phyloP scores from a whole-genome alignment of 2,329 filamentous ascomycete species.

The Leptographium wingfieldii region DNA sequence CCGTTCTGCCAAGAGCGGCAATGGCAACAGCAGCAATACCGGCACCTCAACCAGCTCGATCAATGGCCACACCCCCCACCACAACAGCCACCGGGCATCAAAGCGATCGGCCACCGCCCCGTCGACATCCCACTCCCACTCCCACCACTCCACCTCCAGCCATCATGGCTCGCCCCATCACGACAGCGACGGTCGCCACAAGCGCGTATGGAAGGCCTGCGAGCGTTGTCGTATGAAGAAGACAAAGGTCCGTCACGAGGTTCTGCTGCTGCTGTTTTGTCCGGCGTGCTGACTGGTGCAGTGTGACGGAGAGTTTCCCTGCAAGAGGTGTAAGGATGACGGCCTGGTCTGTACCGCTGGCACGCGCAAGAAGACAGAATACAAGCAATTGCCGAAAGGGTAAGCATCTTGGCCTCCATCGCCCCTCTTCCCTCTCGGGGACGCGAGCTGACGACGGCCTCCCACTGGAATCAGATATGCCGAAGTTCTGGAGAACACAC shows the following conservation, averaged over 20 bases:
- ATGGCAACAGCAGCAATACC: constrained; percentile 9
- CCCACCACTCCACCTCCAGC: constrained; percentile 12
- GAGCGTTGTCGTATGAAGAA: constrained; percentile 58
- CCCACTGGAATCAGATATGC: constrained; percentile 34
- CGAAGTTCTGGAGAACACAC: constrained; percentile 52
- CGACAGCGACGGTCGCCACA: constrained; percentile 41
- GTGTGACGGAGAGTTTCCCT: constrained; percentile 55
- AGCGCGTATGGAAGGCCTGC: constrained; percentile 55
- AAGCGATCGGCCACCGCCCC: constrained; percentile 28
- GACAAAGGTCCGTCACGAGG: constrained; percentile 39
- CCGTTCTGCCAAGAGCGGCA: constrained; percentile 13
- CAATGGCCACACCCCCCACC: constrained; percentile 8
- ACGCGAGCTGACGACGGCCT: not conserved
- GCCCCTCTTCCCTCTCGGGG: no score
- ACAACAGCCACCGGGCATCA: constrained; percentile 29
- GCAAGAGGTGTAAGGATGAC: constrained; percentile 54
- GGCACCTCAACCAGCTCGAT: not conserved
- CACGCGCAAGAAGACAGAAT: constrained; percentile 54
- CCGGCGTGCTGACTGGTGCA: constrained; percentile 15
- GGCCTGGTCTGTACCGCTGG: constrained; percentile 51
- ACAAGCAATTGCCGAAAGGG: constrained; percentile 52
- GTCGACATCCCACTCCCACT: constrained; percentile 23
- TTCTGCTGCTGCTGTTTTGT: not conserved
- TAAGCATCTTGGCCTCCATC: constrained; percentile 20
- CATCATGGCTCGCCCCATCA: constrained; percentile 22